These are phyloP conservation scores for Erysimum cheiranthoides DNA, from an alignment of 345 rosid species.

Conservation along the genomic window DNA sequence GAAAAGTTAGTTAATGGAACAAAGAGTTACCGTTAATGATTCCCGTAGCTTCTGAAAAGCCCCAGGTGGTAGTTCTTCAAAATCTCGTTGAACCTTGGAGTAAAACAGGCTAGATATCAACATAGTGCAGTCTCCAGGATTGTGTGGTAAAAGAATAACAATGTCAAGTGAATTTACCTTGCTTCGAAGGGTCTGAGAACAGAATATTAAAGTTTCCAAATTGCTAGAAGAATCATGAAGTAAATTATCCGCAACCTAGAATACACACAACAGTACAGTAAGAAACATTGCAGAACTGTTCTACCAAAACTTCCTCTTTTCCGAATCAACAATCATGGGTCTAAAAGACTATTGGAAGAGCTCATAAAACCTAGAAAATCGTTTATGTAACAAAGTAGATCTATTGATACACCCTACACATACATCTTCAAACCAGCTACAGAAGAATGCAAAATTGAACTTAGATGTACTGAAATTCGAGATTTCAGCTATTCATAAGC, in stretches of 20 bases:
- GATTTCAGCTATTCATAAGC: conserved; percentile 11
- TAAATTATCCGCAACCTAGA: conserved; percentile 97
- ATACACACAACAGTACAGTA: conserved; percentile 25
- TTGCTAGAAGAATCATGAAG: conserved; percentile 97
- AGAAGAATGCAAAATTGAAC: conserved; percentile 3
- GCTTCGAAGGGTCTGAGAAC: conserved; percentile 99
- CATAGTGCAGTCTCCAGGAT: conserved; percentile 15
- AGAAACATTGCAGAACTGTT: conserved; percentile 8
- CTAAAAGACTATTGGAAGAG: conserved; percentile 5
- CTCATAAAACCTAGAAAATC: conserved; percentile 9
- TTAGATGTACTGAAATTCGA: conserved; percentile 8
- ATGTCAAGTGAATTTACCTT: conserved; percentile 65
- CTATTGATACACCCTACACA: conserved; percentile 16
- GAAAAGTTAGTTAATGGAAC: background rate
- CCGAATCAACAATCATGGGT: conserved; percentile 14
- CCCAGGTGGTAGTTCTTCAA: conserved; percentile 96
- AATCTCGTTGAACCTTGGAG: conserved; percentile 92
- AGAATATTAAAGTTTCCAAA: conserved; percentile 93
- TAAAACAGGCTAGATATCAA: conserved; percentile 33
- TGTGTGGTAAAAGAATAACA: background rate
- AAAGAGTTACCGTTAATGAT: conserved; percentile 77
- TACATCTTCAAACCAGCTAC: conserved; percentile 13
- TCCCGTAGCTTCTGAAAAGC: conserved; percentile 81
- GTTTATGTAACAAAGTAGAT: conserved; percentile 22
- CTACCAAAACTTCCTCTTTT: conserved; percentile 18